Conservation (phyloP, 148 eudicot species). For the Heliosperma pusillum region DNA sequence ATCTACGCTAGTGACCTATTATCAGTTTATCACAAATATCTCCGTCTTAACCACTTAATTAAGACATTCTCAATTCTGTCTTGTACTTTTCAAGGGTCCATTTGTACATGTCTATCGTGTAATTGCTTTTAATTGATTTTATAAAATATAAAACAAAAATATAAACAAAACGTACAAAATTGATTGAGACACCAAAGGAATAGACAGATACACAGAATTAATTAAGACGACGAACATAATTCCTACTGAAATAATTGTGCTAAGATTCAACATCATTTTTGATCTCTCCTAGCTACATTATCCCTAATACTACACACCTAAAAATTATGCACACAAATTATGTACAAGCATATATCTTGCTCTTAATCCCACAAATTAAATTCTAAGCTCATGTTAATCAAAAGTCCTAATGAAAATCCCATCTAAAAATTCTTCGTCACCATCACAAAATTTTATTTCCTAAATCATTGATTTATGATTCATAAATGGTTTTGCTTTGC, state of each 20-base stretch:
- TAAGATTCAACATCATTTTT: not conserved
- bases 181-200: not conserved
- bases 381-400: too few species aligned
- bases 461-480: slow-evolving; percentile 15
- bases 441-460: not conserved
- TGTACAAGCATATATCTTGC: not conserved
- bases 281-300: not conserved
- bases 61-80: too few species aligned
- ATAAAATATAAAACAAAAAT: too few species aligned
- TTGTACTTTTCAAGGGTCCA: too few species aligned
- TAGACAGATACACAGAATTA: too few species aligned
- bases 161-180: too few species aligned
- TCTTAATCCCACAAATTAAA: not conserved
- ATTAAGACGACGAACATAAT: too few species aligned
- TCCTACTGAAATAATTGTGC: not conserved
- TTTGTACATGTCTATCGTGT: too few species aligned
- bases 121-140: too few species aligned
- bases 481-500: slow-evolving; percentile 20
- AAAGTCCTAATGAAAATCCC: not conserved
- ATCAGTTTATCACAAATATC: too few species aligned
- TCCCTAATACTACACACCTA: not conserved
- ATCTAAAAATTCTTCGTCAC: not conserved
- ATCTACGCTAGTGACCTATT: too few species aligned
- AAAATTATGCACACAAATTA: not conserved
- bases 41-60: too few species aligned